A percentile compares a stretch with the other conserved stretches of the same genome.
These are phyloP conservation scores for Xerophyta viscosa DNA, from an alignment of 106 monocot genomes.

Conservation along the genomic window DNA sequence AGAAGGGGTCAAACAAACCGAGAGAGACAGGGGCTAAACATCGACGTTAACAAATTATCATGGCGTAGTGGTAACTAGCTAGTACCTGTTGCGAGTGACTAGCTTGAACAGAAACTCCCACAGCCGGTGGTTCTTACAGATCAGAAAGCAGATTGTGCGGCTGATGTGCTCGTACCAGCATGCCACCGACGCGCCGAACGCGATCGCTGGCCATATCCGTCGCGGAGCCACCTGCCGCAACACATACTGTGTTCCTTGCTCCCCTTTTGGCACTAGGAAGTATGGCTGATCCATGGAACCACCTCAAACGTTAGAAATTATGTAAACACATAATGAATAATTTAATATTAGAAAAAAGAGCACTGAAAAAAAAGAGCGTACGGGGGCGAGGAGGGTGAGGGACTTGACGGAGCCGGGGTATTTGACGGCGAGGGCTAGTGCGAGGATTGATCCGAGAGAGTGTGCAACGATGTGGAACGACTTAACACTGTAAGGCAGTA, in stretches of 20 bases:
- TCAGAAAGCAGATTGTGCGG: slow-evolving; percentile 22
- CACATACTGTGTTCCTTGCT: slow-evolving; percentile 37
- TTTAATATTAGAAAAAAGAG: background rate
- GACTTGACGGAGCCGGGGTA: slow-evolving; percentile 33
- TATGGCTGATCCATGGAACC: slow-evolving; percentile 26
- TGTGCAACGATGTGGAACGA: slow-evolving; percentile 52
- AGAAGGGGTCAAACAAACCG: too few species aligned
- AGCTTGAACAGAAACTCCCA: slow-evolving; percentile 25
- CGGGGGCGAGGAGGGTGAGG: slow-evolving; percentile 32
- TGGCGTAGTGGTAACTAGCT: too few species aligned
- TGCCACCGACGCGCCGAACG: slow-evolving; percentile 35
- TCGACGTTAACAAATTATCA: too few species aligned
- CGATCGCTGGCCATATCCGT: slow-evolving; percentile 34
- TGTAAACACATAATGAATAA: too few species aligned
- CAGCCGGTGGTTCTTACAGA: slow-evolving; percentile 36
- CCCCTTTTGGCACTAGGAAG: slow-evolving; percentile 31
- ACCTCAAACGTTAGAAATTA: too few species aligned
- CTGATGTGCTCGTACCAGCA: slow-evolving; percentile 56
- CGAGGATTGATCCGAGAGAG: slow-evolving; percentile 37
- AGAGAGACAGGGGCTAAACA: too few species aligned
- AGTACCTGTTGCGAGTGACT: slow-evolving; percentile 27
- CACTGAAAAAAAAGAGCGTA: background rate
- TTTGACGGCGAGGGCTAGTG: slow-evolving; percentile 39
- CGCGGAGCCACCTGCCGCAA: slow-evolving; percentile 38
- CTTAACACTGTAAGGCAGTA: slow-evolving; percentile 20